A percentile compares a stretch with the other conserved stretches of the same genome.
phyloP scores from a whole-genome alignment of 345 rosid genomes.

The Gossypium longicalyx region DNA sequence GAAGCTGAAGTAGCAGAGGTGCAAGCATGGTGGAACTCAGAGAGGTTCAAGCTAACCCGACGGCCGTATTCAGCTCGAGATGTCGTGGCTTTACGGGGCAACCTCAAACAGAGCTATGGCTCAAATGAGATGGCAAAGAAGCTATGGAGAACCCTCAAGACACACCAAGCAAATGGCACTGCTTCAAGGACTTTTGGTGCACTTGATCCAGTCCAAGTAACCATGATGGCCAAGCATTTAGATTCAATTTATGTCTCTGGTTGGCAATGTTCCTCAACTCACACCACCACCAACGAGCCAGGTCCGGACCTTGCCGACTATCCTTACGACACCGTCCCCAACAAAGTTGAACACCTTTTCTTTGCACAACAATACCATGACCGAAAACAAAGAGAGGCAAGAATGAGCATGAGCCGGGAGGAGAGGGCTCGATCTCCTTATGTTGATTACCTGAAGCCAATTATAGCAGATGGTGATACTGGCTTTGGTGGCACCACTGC shows the following conservation, averaged over 20 bases:
- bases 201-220: conserved; percentile 85
- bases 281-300: conserved; percentile 87
- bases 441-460: conserved; percentile 84
- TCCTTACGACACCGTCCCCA: conserved; percentile 92
- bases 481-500: conserved; percentile 95
- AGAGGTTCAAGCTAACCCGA: conserved; percentile 84
- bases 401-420: conserved; percentile 86
- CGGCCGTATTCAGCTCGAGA: conserved; percentile 86
- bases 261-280: conserved; percentile 99
- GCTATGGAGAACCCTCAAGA: conserved; percentile 83
- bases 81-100: conserved; percentile 81
- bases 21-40: conserved; percentile 93
- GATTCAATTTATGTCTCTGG: conserved; percentile 92
- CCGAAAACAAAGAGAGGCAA: conserved; percentile 82
- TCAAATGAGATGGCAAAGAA: conserved; percentile 86
- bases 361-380: conserved; percentile 95
- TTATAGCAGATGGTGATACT: conserved; percentile 94
- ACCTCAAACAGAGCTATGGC: conserved; percentile 66
- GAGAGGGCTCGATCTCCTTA: conserved; percentile 78
- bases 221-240: conserved; percentile 96
- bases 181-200: conserved; percentile 94
- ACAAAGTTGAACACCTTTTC: conserved; percentile 91
- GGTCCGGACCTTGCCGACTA: conserved; percentile 97
- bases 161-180: conserved; percentile 79
- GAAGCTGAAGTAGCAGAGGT: conserved; percentile 89